These are phyloP conservation scores for Fulvia fulva DNA, from an alignment of 2,329 filamentous ascomycete species.

Conservation along the genomic window DNA sequence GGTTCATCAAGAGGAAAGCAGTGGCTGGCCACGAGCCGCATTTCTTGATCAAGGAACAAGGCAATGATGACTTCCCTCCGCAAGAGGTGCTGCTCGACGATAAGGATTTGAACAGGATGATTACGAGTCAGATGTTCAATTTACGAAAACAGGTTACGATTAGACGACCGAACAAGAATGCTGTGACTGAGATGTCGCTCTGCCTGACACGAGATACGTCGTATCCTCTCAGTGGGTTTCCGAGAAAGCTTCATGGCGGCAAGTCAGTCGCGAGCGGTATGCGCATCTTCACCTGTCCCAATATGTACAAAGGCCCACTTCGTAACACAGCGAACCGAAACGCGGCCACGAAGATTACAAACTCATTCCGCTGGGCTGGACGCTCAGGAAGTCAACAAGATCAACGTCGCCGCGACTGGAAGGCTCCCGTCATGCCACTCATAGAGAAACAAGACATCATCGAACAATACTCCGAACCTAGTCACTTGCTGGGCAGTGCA, in stretches of 20 bases:
- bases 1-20: constrained; percentile 6
- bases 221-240: constrained; percentile 1
- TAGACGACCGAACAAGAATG: not conserved
- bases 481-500: not conserved
- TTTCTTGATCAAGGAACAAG: constrained; percentile 12
- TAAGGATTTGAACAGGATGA: not conserved
- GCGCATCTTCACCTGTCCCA: no score
- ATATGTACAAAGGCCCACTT: no score
- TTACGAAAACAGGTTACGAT: not conserved
- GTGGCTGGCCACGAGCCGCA: not conserved
- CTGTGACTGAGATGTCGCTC: constrained; percentile 1
- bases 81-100: not conserved
- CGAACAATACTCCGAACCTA: constrained; percentile 1
- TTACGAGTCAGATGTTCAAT: not conserved
- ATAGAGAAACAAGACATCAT: not conserved
- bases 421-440: not conserved
- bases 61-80: constrained; percentile 4
- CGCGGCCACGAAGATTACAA: not conserved
- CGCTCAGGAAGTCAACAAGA: not conserved
- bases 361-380: constrained; percentile 1
- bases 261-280: not conserved
- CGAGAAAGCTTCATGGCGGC: not conserved
- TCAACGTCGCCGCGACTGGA: not conserved
- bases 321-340: not conserved
- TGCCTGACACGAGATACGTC: not conserved